A percentile compares a stretch with the other conserved stretches of the same genome.
Evolutionary conservation across 345 rosid species (phyloP).

Genomic region (Salix suchowensis): DNA sequence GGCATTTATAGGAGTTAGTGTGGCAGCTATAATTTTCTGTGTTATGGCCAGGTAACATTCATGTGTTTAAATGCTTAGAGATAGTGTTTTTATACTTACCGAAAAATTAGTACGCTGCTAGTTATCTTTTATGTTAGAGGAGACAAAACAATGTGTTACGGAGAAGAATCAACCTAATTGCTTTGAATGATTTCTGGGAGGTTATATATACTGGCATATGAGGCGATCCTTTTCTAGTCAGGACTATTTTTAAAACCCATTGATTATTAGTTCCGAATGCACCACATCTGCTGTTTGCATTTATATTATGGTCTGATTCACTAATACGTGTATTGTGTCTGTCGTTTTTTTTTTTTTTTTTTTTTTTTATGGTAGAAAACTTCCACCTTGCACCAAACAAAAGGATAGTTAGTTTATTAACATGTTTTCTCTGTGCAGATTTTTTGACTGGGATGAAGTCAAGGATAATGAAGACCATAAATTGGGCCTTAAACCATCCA

Average conservation of each 20-base stretch:
- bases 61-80: background rate
- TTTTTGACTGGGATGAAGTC: conserved; percentile 60
- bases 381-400: background rate
- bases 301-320: background rate
- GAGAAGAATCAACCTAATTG: background rate
- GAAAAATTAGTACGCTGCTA: background rate
- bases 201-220: background rate
- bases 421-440: conserved; percentile 35
- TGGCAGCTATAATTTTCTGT: background rate
- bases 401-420: background rate
- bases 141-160: background rate
- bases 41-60: background rate
- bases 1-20: background rate
- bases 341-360: too few species aligned
- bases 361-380: background rate
- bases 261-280: background rate
- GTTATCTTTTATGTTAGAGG: background rate
- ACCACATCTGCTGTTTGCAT: background rate
- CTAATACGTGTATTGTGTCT: background rate
- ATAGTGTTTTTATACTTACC: background rate
- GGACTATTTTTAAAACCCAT: background rate
- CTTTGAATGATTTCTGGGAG: background rate
- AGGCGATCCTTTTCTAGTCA: background rate
- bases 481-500: conserved; percentile 45
- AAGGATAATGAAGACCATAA: conserved; percentile 35